A percentile compares a stretch with the other conserved stretches of the same genome.
These are phyloP conservation scores for Phytomonas francai DNA, from an alignment of 208 protist species.

Conservation along the genomic window DNA sequence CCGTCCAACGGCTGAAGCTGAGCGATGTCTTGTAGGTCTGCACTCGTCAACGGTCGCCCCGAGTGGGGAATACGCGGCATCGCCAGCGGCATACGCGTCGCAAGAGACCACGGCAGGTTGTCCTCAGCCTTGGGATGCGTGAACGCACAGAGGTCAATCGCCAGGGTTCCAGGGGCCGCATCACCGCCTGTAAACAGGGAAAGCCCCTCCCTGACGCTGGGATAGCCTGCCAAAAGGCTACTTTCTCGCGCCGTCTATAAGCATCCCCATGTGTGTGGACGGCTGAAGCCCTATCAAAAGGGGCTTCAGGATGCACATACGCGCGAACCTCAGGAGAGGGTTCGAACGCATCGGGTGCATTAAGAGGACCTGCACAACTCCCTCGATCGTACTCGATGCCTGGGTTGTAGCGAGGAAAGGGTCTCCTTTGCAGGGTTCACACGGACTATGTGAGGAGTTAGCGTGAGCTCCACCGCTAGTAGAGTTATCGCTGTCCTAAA, in stretches of 20 bases:
- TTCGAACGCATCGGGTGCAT: background rate
- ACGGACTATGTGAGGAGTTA: background rate
- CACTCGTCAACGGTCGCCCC: background rate
- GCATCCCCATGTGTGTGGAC: background rate
- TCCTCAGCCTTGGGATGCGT: constrained; percentile 25
- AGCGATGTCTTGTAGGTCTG: background rate
- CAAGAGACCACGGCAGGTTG: constrained; percentile 15
- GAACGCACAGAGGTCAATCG: constrained; percentile 17
- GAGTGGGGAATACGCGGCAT: constrained; percentile 9
- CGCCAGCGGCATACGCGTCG: constrained; percentile 21
- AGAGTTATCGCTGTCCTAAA: background rate
- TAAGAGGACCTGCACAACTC: background rate
- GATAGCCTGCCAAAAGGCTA: background rate
- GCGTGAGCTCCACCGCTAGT: background rate
- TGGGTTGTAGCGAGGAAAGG: background rate
- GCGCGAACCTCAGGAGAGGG: background rate
- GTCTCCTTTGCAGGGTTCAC: background rate
- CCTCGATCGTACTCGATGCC: background rate
- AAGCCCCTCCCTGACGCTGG: too few species aligned
- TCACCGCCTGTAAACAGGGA: too few species aligned
- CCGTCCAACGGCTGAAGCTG: constrained; percentile 4
- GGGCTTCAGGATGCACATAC: background rate
- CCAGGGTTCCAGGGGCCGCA: constrained; percentile 21
- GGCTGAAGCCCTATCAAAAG: too few species aligned
- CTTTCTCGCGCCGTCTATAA: background rate